phyloP scores from a whole-genome alignment of 78 protist species.

The Dictyostelium firmibasis region DNA sequence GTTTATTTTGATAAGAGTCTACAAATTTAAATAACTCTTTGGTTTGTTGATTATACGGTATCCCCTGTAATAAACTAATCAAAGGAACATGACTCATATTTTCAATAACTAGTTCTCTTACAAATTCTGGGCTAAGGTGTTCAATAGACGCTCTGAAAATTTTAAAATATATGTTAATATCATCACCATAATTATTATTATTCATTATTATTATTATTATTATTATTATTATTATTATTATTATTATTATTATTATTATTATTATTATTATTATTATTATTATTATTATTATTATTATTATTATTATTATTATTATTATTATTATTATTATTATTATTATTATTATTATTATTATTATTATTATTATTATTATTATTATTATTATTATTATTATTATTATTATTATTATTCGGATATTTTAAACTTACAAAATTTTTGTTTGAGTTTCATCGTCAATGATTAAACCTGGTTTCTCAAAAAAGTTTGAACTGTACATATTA shows the following conservation, averaged over 20 bases:
- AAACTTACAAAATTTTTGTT: background rate
- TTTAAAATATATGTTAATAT: background rate
- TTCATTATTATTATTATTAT: too few relatives aligned
- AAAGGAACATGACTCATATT: slow-evolving; percentile 41
- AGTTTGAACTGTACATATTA: background rate
- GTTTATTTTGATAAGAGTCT: slow-evolving; percentile 52
- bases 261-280: too few relatives aligned
- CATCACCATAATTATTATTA: too few relatives aligned
- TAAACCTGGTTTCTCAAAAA: slow-evolving; percentile 18
- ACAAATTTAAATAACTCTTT: slow-evolving; percentile 46
- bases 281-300: too few relatives aligned
- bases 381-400: too few relatives aligned
- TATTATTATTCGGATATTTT: background rate
- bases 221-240: too few relatives aligned
- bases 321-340: too few relatives aligned
- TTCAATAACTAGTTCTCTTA: slow-evolving; percentile 32
- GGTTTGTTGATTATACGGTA: slow-evolving; percentile 19
- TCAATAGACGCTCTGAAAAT: background rate
- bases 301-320: too few relatives aligned
- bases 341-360: too few relatives aligned
- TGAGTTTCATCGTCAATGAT: slow-evolving; percentile 14
- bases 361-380: too few relatives aligned
- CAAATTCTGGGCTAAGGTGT: slow-evolving; percentile 16
- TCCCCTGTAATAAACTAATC: background rate
- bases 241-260: too few relatives aligned